Evolutionary conservation across 2,329 filamentous ascomycete species (phyloP).

Genomic region (Lachnellula willkommii): DNA sequence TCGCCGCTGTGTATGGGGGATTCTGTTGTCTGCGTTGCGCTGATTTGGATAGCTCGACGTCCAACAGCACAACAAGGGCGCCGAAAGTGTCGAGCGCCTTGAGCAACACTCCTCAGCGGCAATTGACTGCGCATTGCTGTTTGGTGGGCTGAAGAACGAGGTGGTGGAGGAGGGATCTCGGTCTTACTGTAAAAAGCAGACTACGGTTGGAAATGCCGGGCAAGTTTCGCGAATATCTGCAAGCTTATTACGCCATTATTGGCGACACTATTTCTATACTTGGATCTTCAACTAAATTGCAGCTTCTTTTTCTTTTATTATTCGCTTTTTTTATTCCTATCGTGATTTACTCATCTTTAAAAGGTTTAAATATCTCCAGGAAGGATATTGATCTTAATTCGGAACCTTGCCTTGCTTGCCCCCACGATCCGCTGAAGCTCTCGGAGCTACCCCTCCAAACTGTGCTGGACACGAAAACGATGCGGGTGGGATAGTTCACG

Average conservation of each 20-base stretch:
- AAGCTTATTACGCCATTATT: neutral
- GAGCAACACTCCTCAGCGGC: constrained; percentile 21
- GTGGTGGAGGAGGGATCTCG: constrained; percentile 2
- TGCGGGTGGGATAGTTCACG: constrained; percentile 16
- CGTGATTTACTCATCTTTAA: neutral
- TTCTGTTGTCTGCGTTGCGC: constrained; percentile 53
- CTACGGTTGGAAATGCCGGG: constrained; percentile 1
- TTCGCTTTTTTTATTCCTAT: neutral
- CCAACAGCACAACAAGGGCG: constrained; percentile 13
- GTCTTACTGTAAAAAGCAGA: neutral
- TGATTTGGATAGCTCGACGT: constrained; percentile 59
- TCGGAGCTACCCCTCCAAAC: constrained; percentile 23
- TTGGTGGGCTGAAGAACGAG: constrained; percentile 12
- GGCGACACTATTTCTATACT: too few species aligned
- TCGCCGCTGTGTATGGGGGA: constrained; percentile 46
- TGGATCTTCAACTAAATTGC: neutral
- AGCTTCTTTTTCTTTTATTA: neutral
- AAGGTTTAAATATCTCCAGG: neutral
- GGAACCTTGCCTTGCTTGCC: neutral
- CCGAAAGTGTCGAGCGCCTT: constrained; percentile 24
- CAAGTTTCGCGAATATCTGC: constrained; percentile 6
- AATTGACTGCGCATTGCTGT: constrained; percentile 29
- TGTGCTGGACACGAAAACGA: constrained; percentile 11
- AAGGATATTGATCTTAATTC: too few species aligned
- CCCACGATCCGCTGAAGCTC: constrained; percentile 2